A percentile compares a stretch with the other conserved stretches of the same genome.
Conservation (phyloP, 345 rosid genomes). For the Eucalyptus marginata region DNA sequence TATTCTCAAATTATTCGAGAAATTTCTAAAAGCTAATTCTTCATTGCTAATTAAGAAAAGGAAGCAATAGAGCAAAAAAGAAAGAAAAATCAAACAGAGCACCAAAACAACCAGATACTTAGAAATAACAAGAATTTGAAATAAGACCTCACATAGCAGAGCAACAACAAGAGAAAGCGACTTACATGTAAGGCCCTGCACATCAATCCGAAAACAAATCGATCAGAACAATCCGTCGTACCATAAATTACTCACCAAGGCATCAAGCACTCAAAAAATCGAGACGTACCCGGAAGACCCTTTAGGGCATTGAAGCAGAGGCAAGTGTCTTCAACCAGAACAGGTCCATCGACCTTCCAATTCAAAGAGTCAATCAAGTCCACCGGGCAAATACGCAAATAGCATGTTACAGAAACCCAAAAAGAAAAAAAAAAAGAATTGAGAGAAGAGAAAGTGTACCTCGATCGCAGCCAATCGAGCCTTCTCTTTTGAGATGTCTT, state of each 20-base stretch:
- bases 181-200: conserved; percentile 98
- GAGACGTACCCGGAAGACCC: conserved; percentile 82
- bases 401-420: background rate
- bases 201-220: background rate
- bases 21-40: background rate
- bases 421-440: background rate
- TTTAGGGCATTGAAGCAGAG: conserved; percentile 90
- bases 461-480: conserved; percentile 86
- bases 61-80: background rate
- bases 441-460: conserved; percentile 11
- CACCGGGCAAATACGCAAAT: background rate
- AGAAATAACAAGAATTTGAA: background rate
- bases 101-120: background rate
- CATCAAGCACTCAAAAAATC: background rate
- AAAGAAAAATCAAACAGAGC: background rate
- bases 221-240: background rate
- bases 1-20: background rate
- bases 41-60: background rate
- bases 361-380: background rate
- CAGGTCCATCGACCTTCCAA: conserved; percentile 79
- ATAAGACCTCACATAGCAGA: background rate
- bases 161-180: conserved; percentile 1
- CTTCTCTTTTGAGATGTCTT: conserved; percentile 75
- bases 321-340: conserved; percentile 93
- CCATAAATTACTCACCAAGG: background rate